Base-by-base conservation (phyloP, 2,329 filamentous ascomycete genomes). In the Sporothrix humicola region DNA sequence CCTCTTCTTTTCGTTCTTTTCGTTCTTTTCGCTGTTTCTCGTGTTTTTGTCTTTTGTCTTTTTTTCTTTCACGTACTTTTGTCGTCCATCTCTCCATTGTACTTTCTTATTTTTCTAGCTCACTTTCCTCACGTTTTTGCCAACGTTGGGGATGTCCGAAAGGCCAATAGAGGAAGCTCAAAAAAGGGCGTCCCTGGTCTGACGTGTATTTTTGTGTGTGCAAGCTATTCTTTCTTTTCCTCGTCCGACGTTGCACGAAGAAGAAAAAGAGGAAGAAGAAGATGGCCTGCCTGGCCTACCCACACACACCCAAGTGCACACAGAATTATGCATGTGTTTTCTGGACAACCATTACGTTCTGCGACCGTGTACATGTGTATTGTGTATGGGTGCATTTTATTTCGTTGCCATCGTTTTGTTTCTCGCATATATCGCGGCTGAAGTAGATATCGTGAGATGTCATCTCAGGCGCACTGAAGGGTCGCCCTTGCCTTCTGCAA, bases 111-210 rank as follows among this genome's bases (percentile, higher is more conserved):
- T 58, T 58, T 59, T 66, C 31, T 20, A 42, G 23, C 48, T 26
- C 9, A 8, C 17, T 44, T 9, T 44, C 15, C 6, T 63, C 31
- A 44, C 4, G 31, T 44, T 6, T 23, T 31, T 46, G 15, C 15
- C 66, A 44, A 69, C 31, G 17, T 31, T 70, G 68, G 68, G 68
- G 68, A 70, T 70, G 68, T 70, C 68, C 68, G 68, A 46, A n/a
- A 46, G 37, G 37, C 68, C 31, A 46, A 59, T 58, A 10, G 26
- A 31, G 46, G n/a, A 23, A 10, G 2, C 3, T 1, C 2, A n/a
- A 37, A n/a, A 48, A 15, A 13, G 1, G 9, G 6, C 26, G 58
- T 20, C 42, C 42, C 61, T 66, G 61, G 61, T 48, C 61, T 66
- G 61, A 66, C 61, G 61, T 66, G 61, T 66, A 44, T 48, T 23